Evolutionary conservation across 495 filamentous ascomycete species (phyloP), one percentile per base, ranked within the genome.

Genomic region (Oleoguttula mirabilis): DNA sequence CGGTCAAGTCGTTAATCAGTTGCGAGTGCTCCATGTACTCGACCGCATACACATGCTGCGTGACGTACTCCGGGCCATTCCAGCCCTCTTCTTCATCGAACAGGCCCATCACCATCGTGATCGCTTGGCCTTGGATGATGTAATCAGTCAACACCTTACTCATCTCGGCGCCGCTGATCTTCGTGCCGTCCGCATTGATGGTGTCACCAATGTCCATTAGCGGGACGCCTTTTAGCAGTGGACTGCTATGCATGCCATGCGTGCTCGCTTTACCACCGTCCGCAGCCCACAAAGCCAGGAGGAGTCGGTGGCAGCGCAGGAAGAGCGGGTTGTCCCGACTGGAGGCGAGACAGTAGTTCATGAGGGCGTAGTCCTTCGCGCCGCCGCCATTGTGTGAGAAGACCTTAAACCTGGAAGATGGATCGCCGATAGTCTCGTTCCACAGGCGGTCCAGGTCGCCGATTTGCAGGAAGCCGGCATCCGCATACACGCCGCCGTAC

Each of bases 401-500:
- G 27, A 73, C 59, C 23, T 72, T 66, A 44, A 58, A 70, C 12
- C 48, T 66, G 6, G 70, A 72, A 2, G 33, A 46, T 0, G 64
- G 60, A 45, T 72, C 57, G 1, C 54, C 66, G 27, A 75, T 50
- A 0, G 64, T 72, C 32, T 59, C 42, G 43, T 55, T 53, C 70
- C 70, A 76, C 0, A 75, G 55, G 10, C 54, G 41, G 47, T 75
- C 65, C 12, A 76, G 41, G 52, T 75, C 71, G 5, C 71, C 71
- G 45, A 75, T 72, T 44, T 70, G 68, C 46, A 75, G 60, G 36
- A 73, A 39, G 0, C 70, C 71, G 0, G 69, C 71, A 47, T 76
- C 71, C 0, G 70, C 65, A 45, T 75, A 76, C 19, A 75, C 62
- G 25, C 72, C 72, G 22, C 72, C 71, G 47, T 73, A 71, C 39